phyloP scores from a whole-genome alignment of 208 protist genomes.

The Leishmania martiniquensis region DNA sequence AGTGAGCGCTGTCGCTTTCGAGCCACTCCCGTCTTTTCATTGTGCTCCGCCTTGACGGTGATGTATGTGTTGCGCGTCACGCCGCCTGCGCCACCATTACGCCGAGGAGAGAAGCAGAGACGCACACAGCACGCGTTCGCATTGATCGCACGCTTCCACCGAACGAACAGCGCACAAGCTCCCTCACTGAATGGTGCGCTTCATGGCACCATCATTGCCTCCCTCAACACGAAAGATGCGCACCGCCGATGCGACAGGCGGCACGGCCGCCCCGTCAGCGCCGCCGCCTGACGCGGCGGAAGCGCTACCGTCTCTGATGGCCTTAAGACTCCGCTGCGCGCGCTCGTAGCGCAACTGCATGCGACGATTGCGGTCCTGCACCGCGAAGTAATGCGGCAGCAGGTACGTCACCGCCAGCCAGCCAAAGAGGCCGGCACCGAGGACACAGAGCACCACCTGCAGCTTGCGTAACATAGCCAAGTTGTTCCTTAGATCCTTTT shows the following conservation, averaged over 20 bases:
- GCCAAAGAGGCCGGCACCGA: constrained; percentile 40
- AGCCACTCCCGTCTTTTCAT: no score
- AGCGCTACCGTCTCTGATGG: neutral
- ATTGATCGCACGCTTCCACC: no score
- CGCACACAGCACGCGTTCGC: no score
- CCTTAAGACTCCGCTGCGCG: constrained; percentile 40
- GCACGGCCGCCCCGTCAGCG: neutral
- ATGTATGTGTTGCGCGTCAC: neutral
- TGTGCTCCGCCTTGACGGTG: neutral
- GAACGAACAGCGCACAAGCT: neutral
- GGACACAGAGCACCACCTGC: constrained; percentile 45
- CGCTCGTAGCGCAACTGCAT: constrained; percentile 70
- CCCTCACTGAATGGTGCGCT: constrained; percentile 24
- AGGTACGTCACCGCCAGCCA: constrained; percentile 60
- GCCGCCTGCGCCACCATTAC: neutral
- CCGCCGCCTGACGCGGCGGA: neutral
- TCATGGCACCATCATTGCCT: neutral
- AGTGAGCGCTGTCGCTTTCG: neutral
- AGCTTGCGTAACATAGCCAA: constrained; percentile 57
- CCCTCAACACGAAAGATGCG: constrained; percentile 26
- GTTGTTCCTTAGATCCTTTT: constrained; percentile 56
- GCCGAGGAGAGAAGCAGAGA: neutral
- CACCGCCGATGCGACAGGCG: constrained; percentile 16
- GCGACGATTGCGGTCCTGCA: constrained; percentile 62
- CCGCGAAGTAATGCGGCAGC: constrained; percentile 69